Evolutionary conservation across 192 early-diverging fungal species (phyloP), one percentile per base, ranked within the genome.

Genomic region (Phycomyces blakesleeanus): DNA sequence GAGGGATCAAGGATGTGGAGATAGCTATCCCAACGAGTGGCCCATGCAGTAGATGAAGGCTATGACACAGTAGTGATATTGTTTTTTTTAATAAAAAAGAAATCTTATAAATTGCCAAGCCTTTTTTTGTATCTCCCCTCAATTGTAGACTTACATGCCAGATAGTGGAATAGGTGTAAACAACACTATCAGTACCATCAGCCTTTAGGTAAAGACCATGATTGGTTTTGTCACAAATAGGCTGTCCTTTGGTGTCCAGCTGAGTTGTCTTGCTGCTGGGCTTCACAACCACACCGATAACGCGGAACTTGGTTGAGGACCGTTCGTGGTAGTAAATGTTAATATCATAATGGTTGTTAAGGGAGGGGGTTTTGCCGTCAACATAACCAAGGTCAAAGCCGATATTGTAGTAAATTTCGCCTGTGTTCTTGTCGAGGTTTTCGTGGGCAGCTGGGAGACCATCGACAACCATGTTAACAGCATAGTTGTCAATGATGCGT

Each of bases 261-360:
- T 64, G 69, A 11, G 68, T 74, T 63, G 76, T 68, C 27, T 79
- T 75, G 73, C 91, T 93, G 47, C 63, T 67, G 8, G 94, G 94
- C 26, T 68, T 71, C 5, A 96, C 89, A 10, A 88, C 62, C 5
- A 97, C 88, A 39, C 96, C 95, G 26, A 98, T 94, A 14, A 98
- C 91, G 20, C 96, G 86, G 27, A 68, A 77, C 10, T 86, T 77
- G 26, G 80, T 79, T 18, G 79, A 71, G 47, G 79, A 76, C 38
- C 87, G 85, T 11, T 75, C 68, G 64, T 98, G 95, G 72, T 90
- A 93, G 51, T 90, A 76, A 59, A 98, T 79, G n/a, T 67, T 66
- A 61, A 98, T 94, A 42, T 87, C 83, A 67, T 92, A 95, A 72
- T 96, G 94, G 74, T 95, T 98, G 77, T 96, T 69, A 34, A 98